Percentiles rank a stretch among this genome's conserved stretches.
phyloP scores from a whole-genome alignment of 352 stramenopile genomes.

The Pythium folliculosum region DNA sequence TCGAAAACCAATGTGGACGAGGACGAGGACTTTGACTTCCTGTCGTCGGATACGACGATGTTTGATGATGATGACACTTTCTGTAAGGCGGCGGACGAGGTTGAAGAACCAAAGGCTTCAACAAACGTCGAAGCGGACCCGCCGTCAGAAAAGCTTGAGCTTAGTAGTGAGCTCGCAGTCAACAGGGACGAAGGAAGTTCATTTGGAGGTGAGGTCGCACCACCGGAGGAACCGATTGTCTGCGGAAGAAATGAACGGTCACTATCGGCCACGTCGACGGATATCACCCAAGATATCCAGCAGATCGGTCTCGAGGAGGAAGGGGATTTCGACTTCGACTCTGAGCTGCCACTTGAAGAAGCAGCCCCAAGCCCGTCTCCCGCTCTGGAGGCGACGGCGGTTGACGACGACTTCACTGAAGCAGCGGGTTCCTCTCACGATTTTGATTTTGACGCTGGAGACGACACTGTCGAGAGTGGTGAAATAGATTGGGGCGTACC shows the following conservation, averaged over 20 bases:
- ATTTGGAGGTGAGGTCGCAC: background rate
- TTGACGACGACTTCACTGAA: background rate
- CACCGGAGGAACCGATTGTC: background rate
- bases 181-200: background rate
- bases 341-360: constrained; percentile 9
- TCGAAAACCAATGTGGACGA: background rate
- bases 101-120: background rate
- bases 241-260: constrained; percentile 15
- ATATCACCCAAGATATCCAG: constrained; percentile 59
- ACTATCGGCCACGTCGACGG: constrained; percentile 25
- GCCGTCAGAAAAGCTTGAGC: background rate
- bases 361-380: background rate
- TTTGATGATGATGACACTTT: constrained; percentile 23
- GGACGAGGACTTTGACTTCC: constrained; percentile 37
- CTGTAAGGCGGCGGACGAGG: background rate
- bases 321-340: constrained; percentile 25
- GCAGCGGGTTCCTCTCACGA: background rate
- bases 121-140: background rate
- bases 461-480: background rate
- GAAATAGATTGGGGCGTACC: constrained; percentile 13
- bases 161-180: too few species aligned
- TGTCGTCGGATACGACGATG: constrained; percentile 30
- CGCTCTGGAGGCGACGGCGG: background rate
- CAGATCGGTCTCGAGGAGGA: constrained; percentile 23
- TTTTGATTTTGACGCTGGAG: background rate